Evolutionary conservation across 129 eudicot species (phyloP).

Genomic region (Tagetes erecta): DNA sequence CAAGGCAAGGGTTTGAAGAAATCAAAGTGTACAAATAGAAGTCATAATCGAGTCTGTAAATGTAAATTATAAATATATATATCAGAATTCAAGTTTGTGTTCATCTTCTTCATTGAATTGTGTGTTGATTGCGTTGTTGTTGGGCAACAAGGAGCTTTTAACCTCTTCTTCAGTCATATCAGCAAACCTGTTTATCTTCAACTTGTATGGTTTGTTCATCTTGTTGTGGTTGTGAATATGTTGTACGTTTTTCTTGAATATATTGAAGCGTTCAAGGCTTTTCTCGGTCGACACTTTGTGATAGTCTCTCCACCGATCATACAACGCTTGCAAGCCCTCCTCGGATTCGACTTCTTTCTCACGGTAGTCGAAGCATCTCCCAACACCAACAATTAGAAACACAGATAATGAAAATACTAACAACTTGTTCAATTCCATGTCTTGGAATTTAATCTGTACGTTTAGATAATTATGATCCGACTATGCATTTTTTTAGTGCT

Average conservation of each 20-base stretch:
- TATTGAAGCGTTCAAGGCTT: slow-evolving; percentile 48
- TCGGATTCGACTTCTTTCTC: slow-evolving; percentile 67
- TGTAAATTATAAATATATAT: no score
- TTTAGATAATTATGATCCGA: not conserved
- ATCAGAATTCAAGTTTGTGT: no score
- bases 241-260: slow-evolving; percentile 55
- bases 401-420: slow-evolving; percentile 39
- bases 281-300: slow-evolving; percentile 48
- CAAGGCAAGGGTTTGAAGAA: no score
- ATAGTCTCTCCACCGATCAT: slow-evolving; percentile 71
- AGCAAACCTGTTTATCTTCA: slow-evolving; percentile 69
- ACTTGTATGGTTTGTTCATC: slow-evolving; percentile 63
- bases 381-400: slow-evolving; percentile 34
- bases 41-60: no score
- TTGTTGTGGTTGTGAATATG: slow-evolving; percentile 56
- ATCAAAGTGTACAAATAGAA: no score
- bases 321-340: slow-evolving; percentile 50
- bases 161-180: slow-evolving; percentile 66
- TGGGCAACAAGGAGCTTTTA: slow-evolving; percentile 21
- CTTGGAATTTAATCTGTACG: not conserved
- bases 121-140: no score
- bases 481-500: not conserved
- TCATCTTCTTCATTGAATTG: no score
- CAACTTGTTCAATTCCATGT: slow-evolving; percentile 35
- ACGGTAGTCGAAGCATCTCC: slow-evolving; percentile 49